Conservation (phyloP, 441 rosid species). For the Raphanus hybrid region DNA sequence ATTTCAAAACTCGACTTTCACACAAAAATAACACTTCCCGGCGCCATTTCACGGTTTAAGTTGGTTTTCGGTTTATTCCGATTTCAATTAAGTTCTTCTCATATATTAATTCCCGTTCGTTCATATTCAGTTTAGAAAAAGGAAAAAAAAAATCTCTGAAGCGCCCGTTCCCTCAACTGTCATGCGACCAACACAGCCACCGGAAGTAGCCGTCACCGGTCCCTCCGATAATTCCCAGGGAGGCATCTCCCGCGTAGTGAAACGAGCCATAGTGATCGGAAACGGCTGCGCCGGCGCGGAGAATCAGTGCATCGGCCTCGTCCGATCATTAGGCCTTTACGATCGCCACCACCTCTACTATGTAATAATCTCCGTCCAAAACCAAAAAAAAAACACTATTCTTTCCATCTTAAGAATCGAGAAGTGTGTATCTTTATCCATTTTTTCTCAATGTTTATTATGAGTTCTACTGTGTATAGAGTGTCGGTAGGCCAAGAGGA, state of each 20-base stretch:
- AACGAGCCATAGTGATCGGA: constrained; percentile 61
- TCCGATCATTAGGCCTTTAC: constrained; percentile 67
- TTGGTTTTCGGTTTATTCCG: constrained; percentile 7
- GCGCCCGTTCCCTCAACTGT: neutral
- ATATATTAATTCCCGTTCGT: neutral
- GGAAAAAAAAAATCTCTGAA: neutral
- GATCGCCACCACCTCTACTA: constrained; percentile 49
- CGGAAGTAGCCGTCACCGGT: constrained; percentile 34
- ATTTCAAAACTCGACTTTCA: no score
- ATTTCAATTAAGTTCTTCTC: constrained; percentile 6
- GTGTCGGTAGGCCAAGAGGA: constrained; percentile 59
- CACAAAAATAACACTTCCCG: neutral
- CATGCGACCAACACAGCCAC: constrained; percentile 49
- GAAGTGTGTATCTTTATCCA: neutral
- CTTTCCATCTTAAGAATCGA: neutral
- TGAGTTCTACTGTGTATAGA: constrained; percentile 40
- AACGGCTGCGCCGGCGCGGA: constrained; percentile 77
- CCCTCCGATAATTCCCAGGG: constrained; percentile 35
- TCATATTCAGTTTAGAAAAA: constrained; percentile 23
- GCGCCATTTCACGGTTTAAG: neutral
- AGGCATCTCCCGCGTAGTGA: constrained; percentile 39
- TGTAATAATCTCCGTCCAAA: constrained; percentile 43
- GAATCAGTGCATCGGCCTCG: constrained; percentile 69
- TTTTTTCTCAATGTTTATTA: constrained; percentile 2
- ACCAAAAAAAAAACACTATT: neutral